These are phyloP conservation scores for Nemania sp. DNA, from an alignment of 2,329 filamentous ascomycete genomes.

Conservation along the genomic window DNA sequence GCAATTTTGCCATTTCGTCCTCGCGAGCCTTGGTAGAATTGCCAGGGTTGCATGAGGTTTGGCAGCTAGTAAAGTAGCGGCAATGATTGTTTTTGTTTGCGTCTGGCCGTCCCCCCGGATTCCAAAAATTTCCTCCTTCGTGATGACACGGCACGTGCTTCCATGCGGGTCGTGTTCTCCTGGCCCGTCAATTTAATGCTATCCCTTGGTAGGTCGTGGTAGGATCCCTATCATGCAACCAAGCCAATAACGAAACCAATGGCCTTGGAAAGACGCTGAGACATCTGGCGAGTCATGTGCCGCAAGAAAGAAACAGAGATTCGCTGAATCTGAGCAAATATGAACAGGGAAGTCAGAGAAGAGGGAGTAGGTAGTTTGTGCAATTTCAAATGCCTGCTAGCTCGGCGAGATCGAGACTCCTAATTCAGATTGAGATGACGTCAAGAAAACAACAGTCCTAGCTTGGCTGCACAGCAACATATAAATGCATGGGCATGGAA, in stretches of 20 bases:
- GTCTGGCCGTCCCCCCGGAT: neutral
- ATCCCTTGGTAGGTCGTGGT: neutral
- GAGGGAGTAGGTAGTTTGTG: neutral
- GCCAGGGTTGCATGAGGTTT: slow-evolving; percentile 2
- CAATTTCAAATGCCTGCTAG: slow-evolving; percentile 18
- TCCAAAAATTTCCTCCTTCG: neutral
- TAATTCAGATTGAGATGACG: slow-evolving; percentile 24
- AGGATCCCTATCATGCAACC: neutral
- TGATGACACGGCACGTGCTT: slow-evolving; percentile 5
- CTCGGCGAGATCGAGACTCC: slow-evolving; percentile 18
- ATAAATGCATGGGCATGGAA: too few species aligned
- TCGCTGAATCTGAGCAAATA: neutral
- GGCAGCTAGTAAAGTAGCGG: too few species aligned
- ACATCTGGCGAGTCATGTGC: slow-evolving; percentile 4
- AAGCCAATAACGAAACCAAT: slow-evolving; percentile 1
- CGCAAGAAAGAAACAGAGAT: neutral
- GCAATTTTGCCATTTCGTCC: slow-evolving; percentile 13
- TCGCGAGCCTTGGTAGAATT: slow-evolving; percentile 1
- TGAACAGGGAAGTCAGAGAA: neutral
- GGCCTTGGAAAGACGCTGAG: neutral
- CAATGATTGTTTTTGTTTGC: too few species aligned
- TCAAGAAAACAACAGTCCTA: slow-evolving; percentile 16
- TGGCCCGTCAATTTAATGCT: neutral
- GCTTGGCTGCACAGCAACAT: slow-evolving; percentile 4
- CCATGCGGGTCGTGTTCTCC: slow-evolving; percentile 12